These are phyloP conservation scores for Aspergillus versicolor DNA, from an alignment of 2,329 filamentous ascomycete species.

Conservation along the genomic window DNA sequence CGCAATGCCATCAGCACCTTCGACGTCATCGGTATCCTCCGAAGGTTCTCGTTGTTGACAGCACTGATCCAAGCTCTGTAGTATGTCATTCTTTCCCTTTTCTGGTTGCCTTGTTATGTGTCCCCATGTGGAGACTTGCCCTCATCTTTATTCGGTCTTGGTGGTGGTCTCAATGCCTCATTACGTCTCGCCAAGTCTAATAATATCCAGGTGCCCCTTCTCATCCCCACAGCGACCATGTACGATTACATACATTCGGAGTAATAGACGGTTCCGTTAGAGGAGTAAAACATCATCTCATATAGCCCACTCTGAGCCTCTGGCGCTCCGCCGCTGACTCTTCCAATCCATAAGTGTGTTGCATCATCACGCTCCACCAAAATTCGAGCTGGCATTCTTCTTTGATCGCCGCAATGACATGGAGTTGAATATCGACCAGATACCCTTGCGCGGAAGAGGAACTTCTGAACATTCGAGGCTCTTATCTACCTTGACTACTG, in stretches of 20 bases:
- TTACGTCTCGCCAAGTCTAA: conserved; percentile 18
- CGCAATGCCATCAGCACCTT: not conserved
- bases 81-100: conserved; percentile 5
- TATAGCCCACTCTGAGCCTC: conserved; percentile 5
- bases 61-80: not conserved
- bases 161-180: conserved; percentile 1
- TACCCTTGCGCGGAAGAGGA: conserved; percentile 11
- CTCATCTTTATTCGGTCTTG: conserved; percentile 6
- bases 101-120: not conserved
- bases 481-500: conserved; percentile 2
- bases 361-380: conserved; percentile 20
- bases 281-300: not conserved
- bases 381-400: conserved; percentile 11
- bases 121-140: not conserved
- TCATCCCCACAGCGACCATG: conserved; percentile 7
- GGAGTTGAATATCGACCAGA: conserved; percentile 22
- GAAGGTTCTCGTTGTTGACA: conserved; percentile 6
- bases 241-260: conserved; percentile 11
- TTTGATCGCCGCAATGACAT: conserved; percentile 17
- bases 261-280: not conserved
- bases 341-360: conserved; percentile 5
- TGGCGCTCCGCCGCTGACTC: conserved; percentile 9
- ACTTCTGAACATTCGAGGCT: conserved; percentile 1
- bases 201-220: conserved; percentile 6
- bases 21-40: conserved; percentile 24